A percentile compares a stretch with the other conserved stretches of the same genome.
These are phyloP conservation scores for Pseudogymnoascus pannorum DNA, from an alignment of 2,329 filamentous ascomycete species.

Conservation along the genomic window DNA sequence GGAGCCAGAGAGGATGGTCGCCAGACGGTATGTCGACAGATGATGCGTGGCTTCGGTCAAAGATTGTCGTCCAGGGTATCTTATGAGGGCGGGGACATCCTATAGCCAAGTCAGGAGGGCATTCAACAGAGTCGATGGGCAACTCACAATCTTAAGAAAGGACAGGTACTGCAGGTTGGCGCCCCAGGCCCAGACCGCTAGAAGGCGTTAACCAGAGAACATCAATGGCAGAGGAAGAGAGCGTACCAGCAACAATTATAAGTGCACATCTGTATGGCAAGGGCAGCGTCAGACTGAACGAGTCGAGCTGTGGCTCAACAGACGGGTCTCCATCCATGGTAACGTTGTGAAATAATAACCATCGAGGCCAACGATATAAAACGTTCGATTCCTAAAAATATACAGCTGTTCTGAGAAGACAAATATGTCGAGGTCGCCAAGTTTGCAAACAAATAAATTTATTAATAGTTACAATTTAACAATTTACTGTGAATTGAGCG, in stretches of 20 bases:
- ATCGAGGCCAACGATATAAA: conserved; percentile 2
- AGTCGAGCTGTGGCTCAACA: conserved; percentile 66
- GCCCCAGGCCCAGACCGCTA: conserved; percentile 93
- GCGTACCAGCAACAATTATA: conserved; percentile 73
- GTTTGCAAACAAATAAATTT: not conserved
- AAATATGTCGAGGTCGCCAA: not conserved
- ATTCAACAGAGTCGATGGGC: not conserved
- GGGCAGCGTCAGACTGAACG: conserved; percentile 79
- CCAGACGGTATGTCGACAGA: conserved; percentile 78
- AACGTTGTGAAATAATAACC: conserved; percentile 6
- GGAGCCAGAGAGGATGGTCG: conserved; percentile 65
- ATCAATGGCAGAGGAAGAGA: not conserved
- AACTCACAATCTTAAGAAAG: conserved; percentile 62
- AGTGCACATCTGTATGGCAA: conserved; percentile 84
- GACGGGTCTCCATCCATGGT: conserved; percentile 67
- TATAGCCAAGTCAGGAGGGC: conserved; percentile 24
- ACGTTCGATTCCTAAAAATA: not conserved
- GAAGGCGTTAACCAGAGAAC: conserved; percentile 15
- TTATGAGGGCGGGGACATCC: conserved; percentile 79
- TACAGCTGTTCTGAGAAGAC: not conserved
- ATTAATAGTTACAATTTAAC: not conserved
- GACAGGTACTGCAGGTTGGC: conserved; percentile 84
- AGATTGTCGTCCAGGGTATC: conserved; percentile 71
- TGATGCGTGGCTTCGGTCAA: conserved; percentile 67
- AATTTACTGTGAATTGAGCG: not conserved